phyloP scores from a whole-genome alignment of 345 rosid species.

The Sonneratia alba region DNA sequence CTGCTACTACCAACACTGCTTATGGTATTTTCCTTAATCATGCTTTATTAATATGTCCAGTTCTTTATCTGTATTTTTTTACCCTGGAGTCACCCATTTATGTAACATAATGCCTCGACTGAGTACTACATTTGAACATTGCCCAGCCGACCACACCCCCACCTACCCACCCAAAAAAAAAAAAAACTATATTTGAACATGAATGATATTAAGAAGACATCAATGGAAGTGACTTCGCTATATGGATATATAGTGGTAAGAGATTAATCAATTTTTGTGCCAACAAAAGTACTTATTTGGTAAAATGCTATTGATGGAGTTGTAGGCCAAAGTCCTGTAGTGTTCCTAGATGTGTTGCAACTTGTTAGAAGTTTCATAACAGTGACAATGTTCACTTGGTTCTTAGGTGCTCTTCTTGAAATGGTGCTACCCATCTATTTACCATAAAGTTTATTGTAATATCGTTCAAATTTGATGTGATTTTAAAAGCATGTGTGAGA shows the following conservation, averaged over 20 bases:
- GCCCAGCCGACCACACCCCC: no score
- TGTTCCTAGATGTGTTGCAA: not conserved
- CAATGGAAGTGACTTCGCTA: not conserved
- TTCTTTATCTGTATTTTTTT: not conserved
- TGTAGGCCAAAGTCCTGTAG: not conserved
- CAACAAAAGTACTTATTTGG: not conserved
- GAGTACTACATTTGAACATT: not conserved
- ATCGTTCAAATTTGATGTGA: not conserved
- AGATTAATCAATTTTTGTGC: not conserved
- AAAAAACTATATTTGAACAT: not conserved
- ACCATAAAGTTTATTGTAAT: not conserved
- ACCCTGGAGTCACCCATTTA: not conserved
- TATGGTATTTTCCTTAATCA: conserved; percentile 39
- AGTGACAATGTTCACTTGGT: not conserved
- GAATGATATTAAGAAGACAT: not conserved
- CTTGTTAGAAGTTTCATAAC: no score
- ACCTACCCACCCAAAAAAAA: no score
- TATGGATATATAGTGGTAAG: not conserved
- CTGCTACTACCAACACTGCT: conserved; percentile 81
- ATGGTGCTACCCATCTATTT: not conserved
- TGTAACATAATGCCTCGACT: not conserved
- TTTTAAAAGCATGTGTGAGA: not conserved
- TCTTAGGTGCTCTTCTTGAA: not conserved
- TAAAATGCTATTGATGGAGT: not conserved
- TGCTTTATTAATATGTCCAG: not conserved